Evolutionary conservation across 176 grass and related monocot genomes (phyloP), one percentile per base, ranked within the genome.

Genomic region (Lolium rigidum): DNA sequence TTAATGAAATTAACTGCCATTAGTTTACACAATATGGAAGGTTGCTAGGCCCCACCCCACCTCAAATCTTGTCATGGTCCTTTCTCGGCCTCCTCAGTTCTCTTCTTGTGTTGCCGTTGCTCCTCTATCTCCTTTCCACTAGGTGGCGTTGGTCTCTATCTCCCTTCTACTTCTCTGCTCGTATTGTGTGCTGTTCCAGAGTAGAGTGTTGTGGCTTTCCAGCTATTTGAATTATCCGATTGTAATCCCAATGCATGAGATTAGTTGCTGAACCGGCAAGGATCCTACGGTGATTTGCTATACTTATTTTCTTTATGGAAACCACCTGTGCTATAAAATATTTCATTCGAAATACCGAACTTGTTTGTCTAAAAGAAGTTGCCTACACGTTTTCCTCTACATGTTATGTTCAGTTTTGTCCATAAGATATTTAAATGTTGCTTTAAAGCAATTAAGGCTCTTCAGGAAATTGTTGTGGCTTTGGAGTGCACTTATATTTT

Each of bases 281-380:
- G 48, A 44, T 51, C 28, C 48, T 82, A 82, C 31, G 39, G 35
- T 44, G 15, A 58, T 58, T 24, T 78, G 61, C 73, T 57, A 51
- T n/a, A 43, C 6, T 63, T n/a, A 43, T 10, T 63, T 57, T 41
- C 31, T 35, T 35, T 35, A 35, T 35, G 31, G 31, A 60, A 64
- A 87, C 20, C 3, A 26, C 61, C 58, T 44, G 13, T 63, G 35
- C 41, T 15, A 9, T 44, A 51, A 2, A 54, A 54, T 26, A 14
- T 81, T 46, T 6, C 46, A 74, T 81, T 74, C 13, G 14, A 86
- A 28, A 54, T 75, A 6, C 64, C 16, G 54, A 66, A 43, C 38
- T 70, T 70, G 31, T 25, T 25, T 14, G 6, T 77, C 55, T 81
- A 61, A 31, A 28, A 76, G 10, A 54, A 55, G 50, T 31, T 76